Evolutionary conservation across 2,329 filamentous ascomycete genomes (phyloP), one percentile per base, ranked within the genome.

Genomic region (Metarhizium sp.): DNA sequence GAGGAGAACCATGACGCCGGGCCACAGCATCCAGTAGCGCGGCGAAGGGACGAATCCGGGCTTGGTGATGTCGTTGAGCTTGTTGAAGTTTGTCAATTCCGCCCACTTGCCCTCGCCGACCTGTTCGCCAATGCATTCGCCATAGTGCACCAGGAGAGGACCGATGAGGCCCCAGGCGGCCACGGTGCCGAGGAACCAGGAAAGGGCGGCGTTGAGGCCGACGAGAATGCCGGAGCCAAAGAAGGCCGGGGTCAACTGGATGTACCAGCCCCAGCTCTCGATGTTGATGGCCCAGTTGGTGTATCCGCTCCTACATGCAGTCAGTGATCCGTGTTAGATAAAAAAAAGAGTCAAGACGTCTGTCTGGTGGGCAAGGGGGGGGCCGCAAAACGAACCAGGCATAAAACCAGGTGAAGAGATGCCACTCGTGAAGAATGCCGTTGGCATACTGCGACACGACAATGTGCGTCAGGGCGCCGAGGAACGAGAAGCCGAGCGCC

Each of bases 251-350:
- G 80, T 84, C 60, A 75, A 77, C 60, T 83, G 80, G 49, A 82
- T 71, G 59, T 78, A 72, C 81, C 81, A 85, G 13, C 79, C 79
- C 82, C 81, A 85, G 66, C 77, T 81, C 66, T 84, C 80, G 18
- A 79, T 73, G 49, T 73, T 71, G 34, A 82, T 69, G 0, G 78
- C 78, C 16, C 66, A 65, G 59, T 76, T 79, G 47, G 69, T 74
- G 67, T 80, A 76, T 53, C 74, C 70, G 54, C 73, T 71, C 79
- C 80, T 38, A 29, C 25, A 25, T 4, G 25, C 4, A 42, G 20
- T 3, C 4, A 42, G 20, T 3, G 32, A 38, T 11, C 32, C 25
- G 11, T 52, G 36, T 20, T n/a, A 7, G 16, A 6, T 6, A n/a
- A 20, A 20, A n/a, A n/a, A 20, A 20, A 25, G 16, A 43, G 40